Evolutionary conservation across 371 early-diverging fungal species (phyloP).

Genomic region (Zychaea mexicana): DNA sequence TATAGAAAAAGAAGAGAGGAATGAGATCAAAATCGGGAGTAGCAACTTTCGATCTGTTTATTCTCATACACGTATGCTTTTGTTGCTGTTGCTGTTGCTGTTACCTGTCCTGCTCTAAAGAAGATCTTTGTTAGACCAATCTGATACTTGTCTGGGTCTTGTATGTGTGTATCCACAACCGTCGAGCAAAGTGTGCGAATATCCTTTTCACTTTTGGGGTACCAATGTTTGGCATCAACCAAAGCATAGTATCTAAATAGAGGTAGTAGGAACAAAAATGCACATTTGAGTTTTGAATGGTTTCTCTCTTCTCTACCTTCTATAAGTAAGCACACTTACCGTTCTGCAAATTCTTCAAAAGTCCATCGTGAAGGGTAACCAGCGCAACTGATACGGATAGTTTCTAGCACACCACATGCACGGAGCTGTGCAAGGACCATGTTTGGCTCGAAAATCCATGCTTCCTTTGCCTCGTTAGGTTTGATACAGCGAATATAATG

Average conservation of each 20-base stretch:
- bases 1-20: constrained; percentile 1
- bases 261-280: not conserved
- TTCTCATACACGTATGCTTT: not conserved
- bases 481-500: constrained; percentile 99
- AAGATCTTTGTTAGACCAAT: constrained; percentile 98
- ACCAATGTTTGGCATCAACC: constrained; percentile 71
- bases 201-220: constrained; percentile 45
- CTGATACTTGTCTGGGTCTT: constrained; percentile 87
- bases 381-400: constrained; percentile 97
- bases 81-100: too few relatives aligned
- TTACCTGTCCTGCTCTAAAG: constrained; percentile 92
- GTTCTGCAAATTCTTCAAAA: constrained; percentile 90
- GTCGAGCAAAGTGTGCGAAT: constrained; percentile 52
- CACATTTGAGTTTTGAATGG: too few relatives aligned
- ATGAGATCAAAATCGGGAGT: not conserved
- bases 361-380: constrained; percentile 97
- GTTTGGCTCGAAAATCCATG: constrained; percentile 89
- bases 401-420: constrained; percentile 99
- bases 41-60: not conserved
- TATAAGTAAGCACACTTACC: constrained; percentile 9
- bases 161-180: constrained; percentile 73
- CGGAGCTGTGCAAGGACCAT: constrained; percentile 95
- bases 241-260: constrained; percentile 80
- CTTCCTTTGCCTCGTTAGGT: constrained; percentile 91
- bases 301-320: too few relatives aligned